Percentiles rank a stretch among this genome's conserved stretches.
phyloP scores from a whole-genome alignment of 768 basidiomycete genomes.

The Termitomyces sp. region DNA sequence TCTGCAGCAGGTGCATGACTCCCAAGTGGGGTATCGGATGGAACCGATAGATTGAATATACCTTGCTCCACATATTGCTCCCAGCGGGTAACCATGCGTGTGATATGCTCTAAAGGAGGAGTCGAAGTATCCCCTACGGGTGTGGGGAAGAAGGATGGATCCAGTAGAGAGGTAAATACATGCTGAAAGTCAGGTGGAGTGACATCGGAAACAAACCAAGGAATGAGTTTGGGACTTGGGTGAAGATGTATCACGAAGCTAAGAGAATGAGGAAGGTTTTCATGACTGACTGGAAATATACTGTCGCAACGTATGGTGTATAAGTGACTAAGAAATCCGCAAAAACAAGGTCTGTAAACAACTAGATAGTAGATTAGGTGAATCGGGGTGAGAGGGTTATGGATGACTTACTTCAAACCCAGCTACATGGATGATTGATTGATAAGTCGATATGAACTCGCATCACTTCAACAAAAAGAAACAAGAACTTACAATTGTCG shows the following conservation, averaged over 20 bases:
- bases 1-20: conserved; percentile 24
- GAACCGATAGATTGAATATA: conserved; percentile 70
- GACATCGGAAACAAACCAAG: conserved; percentile 98
- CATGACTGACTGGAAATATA: conserved; percentile 82
- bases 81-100: conserved; percentile 70
- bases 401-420: conserved; percentile 73
- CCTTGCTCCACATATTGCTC: conserved; percentile 63
- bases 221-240: conserved; percentile 84
- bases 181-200: conserved; percentile 79
- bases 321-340: conserved; percentile 91
- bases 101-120: conserved; percentile 38
- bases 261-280: neutral
- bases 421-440: conserved; percentile 41
- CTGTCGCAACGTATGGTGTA: conserved; percentile 77
- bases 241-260: conserved; percentile 2
- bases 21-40: conserved; percentile 55
- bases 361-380: conserved; percentile 36
- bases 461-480: neutral
- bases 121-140: conserved; percentile 20
- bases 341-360: conserved; percentile 91
- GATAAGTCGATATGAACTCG: neutral
- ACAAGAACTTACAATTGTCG: conserved; percentile 69
- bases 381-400: neutral
- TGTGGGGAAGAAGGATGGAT: conserved; percentile 58
- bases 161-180: conserved; percentile 55